Conservation (phyloP, 2,329 filamentous ascomycete species). For the Cladophialophora exuberans region DNA sequence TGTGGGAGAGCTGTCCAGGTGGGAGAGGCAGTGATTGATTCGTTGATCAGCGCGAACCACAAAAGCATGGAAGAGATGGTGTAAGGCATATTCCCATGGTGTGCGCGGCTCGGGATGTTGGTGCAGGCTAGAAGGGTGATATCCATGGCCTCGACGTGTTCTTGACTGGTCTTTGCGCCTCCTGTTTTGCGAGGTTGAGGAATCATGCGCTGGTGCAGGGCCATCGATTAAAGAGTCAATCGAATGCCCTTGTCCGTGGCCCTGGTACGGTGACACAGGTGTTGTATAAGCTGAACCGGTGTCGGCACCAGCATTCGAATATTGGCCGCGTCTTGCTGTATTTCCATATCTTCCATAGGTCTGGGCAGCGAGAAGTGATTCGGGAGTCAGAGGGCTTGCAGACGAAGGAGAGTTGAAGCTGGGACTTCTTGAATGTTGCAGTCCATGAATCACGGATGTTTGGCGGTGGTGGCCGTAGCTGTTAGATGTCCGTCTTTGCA, state of each 20-base stretch:
- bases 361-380: slow-evolving; percentile 28
- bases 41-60: slow-evolving; percentile 97
- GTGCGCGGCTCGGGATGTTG: slow-evolving; percentile 75
- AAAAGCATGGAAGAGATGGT: slow-evolving; percentile 96
- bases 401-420: slow-evolving; percentile 77
- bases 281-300: slow-evolving; percentile 17
- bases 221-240: slow-evolving; percentile 39
- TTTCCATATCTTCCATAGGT: slow-evolving; percentile 20
- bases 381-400: slow-evolving; percentile 68
- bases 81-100: slow-evolving; percentile 95
- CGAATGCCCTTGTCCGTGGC: slow-evolving; percentile 38
- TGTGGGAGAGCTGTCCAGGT: slow-evolving; percentile 77
- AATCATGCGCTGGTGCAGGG: slow-evolving; percentile 45
- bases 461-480: slow-evolving; percentile 90
- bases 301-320: slow-evolving; percentile 17
- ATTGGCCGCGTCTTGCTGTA: slow-evolving; percentile 22
- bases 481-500: slow-evolving; percentile 56
- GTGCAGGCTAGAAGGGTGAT: slow-evolving; percentile 74
- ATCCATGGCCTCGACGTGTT: slow-evolving; percentile 65
- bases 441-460: slow-evolving; percentile 93
- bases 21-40: slow-evolving; percentile 82
- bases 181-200: slow-evolving; percentile 19
- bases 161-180: slow-evolving; percentile 65
- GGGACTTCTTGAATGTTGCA: slow-evolving; percentile 88
- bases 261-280: slow-evolving; percentile 25